Conservation (phyloP, 106 monocot species). For the Amphibolis antarctica region DNA sequence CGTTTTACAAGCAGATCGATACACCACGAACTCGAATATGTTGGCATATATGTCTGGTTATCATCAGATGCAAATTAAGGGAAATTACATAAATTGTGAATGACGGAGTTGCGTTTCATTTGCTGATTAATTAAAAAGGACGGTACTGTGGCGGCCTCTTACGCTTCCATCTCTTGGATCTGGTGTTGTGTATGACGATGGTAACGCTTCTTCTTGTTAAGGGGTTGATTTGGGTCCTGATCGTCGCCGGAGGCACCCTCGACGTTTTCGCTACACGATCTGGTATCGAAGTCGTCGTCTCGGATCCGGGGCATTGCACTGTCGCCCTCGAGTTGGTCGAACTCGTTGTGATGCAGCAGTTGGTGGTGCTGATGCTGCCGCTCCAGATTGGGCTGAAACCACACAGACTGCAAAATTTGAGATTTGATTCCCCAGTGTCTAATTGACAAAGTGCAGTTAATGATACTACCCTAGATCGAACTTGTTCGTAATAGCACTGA, state of each 20-base stretch:
- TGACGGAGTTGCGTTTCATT: too few relatives aligned
- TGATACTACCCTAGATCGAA: too few relatives aligned
- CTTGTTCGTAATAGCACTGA: too few relatives aligned
- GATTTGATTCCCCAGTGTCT: too few relatives aligned
- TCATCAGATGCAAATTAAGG: neutral
- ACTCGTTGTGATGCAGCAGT: constrained; percentile 10
- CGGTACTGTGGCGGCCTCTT: too few relatives aligned
- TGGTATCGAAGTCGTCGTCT: constrained; percentile 75
- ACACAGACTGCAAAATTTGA: neutral
- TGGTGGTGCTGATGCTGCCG: constrained; percentile 29
- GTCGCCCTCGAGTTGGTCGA: constrained; percentile 15
- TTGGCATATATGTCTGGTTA: neutral
- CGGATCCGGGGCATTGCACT: constrained; percentile 25
- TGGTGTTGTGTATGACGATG: constrained; percentile 98
- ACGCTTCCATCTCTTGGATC: constrained; percentile 95
- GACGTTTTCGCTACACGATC: constrained; percentile 81
- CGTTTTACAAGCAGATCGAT: too few relatives aligned
- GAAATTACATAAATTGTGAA: too few relatives aligned
- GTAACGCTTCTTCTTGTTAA: constrained; percentile 73
- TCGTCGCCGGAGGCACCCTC: constrained; percentile 78
- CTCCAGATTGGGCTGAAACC: constrained; percentile 12
- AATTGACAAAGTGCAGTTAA: too few relatives aligned
- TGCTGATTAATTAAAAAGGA: too few relatives aligned
- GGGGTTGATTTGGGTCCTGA: constrained; percentile 59
- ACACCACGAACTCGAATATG: too few relatives aligned